A percentile compares a stretch with the other conserved stretches of the same genome.
Conservation (phyloP, 176 grass and related monocot genomes). For the Cenchrus fungigraminus region DNA sequence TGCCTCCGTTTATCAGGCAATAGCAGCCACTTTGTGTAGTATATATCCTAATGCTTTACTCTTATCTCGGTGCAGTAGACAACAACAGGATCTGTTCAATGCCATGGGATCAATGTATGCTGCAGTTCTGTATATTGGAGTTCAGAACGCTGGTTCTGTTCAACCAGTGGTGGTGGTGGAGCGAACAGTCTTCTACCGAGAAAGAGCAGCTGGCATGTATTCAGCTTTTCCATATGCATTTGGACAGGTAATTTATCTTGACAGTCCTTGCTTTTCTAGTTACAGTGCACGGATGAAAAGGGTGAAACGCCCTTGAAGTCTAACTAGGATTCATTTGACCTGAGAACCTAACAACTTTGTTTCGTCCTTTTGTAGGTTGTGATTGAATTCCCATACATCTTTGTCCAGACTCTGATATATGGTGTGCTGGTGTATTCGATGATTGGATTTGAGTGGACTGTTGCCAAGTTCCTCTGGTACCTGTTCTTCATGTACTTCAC, state of each 20-base stretch:
- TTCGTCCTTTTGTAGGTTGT: conserved; percentile 55
- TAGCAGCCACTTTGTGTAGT: background rate
- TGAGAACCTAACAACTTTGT: conserved; percentile 24
- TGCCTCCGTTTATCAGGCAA: background rate
- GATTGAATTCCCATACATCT: conserved; percentile 75
- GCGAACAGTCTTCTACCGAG: conserved; percentile 88
- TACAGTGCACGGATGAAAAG: background rate
- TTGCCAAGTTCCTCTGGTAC: conserved; percentile 86
- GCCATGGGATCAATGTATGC: conserved; percentile 91
- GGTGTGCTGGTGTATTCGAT: conserved; percentile 69
- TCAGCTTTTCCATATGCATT: conserved; percentile 95
- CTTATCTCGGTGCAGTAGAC: conserved; percentile 42
- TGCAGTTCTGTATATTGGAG: conserved; percentile 77
- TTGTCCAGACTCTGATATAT: conserved; percentile 72
- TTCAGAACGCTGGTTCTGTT: conserved; percentile 77
- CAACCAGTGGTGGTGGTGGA: conserved; percentile 86
- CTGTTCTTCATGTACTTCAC: conserved; percentile 98
- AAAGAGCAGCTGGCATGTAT: conserved; percentile 92
- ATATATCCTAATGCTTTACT: conserved; percentile 37
- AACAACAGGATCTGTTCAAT: conserved; percentile 73
- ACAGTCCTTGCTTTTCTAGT: background rate
- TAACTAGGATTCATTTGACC: conserved; percentile 26
- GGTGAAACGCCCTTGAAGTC: background rate
- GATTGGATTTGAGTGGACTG: conserved; percentile 87
- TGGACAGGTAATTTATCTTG: conserved; percentile 65